Conservation (phyloP, 2,329 filamentous ascomycete genomes). For the Aspergillus arachidicola region DNA sequence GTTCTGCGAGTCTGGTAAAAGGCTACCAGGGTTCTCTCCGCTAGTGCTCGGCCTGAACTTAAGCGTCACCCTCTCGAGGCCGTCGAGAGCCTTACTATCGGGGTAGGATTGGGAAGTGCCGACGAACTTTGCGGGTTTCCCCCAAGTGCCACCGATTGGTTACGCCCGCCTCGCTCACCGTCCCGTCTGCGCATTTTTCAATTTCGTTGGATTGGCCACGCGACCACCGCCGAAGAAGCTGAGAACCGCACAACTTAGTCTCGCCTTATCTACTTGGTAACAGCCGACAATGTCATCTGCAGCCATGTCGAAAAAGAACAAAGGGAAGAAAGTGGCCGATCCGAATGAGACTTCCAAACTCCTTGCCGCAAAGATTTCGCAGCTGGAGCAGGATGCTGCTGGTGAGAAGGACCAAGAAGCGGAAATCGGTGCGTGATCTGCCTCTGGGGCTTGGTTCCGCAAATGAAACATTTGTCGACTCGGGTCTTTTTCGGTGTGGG, state of each 20-base stretch:
- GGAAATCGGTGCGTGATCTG: conserved; percentile 76
- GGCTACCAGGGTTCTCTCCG: conserved; percentile 30
- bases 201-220: conserved; percentile 47
- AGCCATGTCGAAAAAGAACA: conserved; percentile 70
- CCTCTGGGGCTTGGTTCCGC: background rate
- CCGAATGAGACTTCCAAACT: conserved; percentile 89
- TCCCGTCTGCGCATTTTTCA: conserved; percentile 30
- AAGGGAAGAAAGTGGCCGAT: conserved; percentile 81
- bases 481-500: conserved; percentile 3
- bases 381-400: conserved; percentile 89
- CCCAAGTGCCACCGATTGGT: conserved; percentile 20
- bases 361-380: conserved; percentile 89
- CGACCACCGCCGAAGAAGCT: conserved; percentile 48
- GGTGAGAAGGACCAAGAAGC: conserved; percentile 94
- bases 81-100: background rate
- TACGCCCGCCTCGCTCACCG: conserved; percentile 18
- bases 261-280: conserved; percentile 9
- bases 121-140: conserved; percentile 12
- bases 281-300: conserved; percentile 48
- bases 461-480: background rate
- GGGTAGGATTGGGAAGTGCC: conserved; percentile 1
- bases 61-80: conserved; percentile 4
- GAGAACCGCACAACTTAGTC: conserved; percentile 35
- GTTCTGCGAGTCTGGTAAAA: conserved; percentile 31
- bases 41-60: conserved; percentile 19